phyloP scores from a whole-genome alignment of 305 asterid species.

The Ajuga reptans region DNA sequence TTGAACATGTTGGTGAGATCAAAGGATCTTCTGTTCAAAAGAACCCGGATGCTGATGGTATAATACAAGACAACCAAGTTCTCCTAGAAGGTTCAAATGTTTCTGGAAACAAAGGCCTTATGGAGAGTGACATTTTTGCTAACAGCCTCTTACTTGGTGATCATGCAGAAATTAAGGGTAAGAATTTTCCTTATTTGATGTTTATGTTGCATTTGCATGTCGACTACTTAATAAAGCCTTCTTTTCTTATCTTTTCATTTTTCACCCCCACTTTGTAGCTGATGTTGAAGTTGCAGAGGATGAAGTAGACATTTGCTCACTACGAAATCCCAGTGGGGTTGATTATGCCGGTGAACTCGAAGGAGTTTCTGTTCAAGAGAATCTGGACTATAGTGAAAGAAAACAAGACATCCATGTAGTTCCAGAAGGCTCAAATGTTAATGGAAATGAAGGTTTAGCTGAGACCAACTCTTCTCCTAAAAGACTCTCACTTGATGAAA shows the following conservation, averaged over 20 bases:
- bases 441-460: constrained; percentile 14
- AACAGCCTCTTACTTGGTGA: background rate
- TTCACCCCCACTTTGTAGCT: constrained; percentile 17
- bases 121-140: constrained; percentile 10
- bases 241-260: background rate
- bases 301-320: constrained; percentile 11
- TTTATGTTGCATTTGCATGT: constrained; percentile 1
- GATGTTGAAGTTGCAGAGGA: constrained; percentile 19
- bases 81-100: constrained; percentile 13
- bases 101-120: constrained; percentile 9
- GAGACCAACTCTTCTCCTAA: constrained; percentile 9
- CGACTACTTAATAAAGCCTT: background rate
- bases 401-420: background rate
- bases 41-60: constrained; percentile 15
- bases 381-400: background rate
- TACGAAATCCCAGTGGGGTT: background rate
- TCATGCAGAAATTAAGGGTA: constrained; percentile 21
- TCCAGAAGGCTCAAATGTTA: constrained; percentile 12
- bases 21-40: constrained; percentile 10
- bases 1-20: background rate
- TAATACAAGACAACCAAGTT: background rate
- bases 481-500: background rate
- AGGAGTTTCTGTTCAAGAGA: constrained; percentile 14
- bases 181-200: background rate
- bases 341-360: background rate